Evolutionary conservation across 1,284 basidiomycete species (phyloP).

Genomic region (Schizophyllum amplum): DNA sequence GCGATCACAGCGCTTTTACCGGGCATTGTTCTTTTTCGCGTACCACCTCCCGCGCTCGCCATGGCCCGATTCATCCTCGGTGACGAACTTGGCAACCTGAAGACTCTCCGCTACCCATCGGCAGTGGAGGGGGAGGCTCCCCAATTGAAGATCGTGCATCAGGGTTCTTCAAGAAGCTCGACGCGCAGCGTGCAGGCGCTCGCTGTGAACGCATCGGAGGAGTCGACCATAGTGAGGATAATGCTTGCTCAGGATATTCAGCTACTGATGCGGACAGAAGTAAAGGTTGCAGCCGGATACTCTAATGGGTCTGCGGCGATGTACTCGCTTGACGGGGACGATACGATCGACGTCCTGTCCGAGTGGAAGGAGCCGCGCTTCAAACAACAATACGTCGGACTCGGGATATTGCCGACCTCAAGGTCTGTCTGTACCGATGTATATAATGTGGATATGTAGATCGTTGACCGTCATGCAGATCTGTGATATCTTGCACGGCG

Average conservation of each 20-base stretch:
- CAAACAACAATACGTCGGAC: constrained; percentile 48
- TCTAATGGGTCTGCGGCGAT: constrained; percentile 45
- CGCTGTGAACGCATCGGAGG: constrained; percentile 12
- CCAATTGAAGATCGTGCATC: constrained; percentile 27
- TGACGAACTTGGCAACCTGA: constrained; percentile 69
- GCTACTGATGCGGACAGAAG: constrained; percentile 18
- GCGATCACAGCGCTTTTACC: not conserved
- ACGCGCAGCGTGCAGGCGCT: constrained; percentile 2
- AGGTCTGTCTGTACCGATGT: not conserved
- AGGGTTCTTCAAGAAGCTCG: constrained; percentile 27
- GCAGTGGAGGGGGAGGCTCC: constrained; percentile 19
- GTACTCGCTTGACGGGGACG: constrained; percentile 33
- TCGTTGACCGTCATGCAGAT: constrained; percentile 25
- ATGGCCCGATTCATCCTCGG: constrained; percentile 66
- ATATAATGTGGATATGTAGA: not conserved
- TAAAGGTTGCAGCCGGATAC: constrained; percentile 56
- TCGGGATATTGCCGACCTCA: constrained; percentile 29
- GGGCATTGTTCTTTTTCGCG: not conserved
- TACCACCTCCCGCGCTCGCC: too few relatives aligned
- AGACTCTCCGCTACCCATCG: constrained; percentile 39
- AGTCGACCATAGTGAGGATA: constrained; percentile 29
- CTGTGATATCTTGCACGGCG: constrained; percentile 60
- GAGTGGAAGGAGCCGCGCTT: constrained; percentile 61
- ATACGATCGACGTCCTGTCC: constrained; percentile 27
- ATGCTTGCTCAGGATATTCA: not conserved